phyloP scores from a whole-genome alignment of 164 flowering plant genomes.

The Piper longum region DNA sequence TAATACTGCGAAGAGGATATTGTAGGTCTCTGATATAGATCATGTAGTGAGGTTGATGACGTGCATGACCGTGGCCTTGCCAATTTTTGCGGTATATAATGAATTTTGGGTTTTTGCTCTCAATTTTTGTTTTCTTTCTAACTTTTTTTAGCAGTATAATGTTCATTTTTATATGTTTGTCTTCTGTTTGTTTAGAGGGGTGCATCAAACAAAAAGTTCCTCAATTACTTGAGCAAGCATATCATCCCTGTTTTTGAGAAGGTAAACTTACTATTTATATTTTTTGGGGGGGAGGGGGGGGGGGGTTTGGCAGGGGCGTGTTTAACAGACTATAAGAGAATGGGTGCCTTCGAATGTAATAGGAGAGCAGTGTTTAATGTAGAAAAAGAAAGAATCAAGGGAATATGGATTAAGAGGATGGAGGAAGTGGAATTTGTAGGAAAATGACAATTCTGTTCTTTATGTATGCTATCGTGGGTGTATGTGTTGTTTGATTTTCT shows the following conservation, averaged over 20 bases:
- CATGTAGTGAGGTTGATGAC: constrained; percentile 85
- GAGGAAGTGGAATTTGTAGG: no score
- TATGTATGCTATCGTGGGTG: neutral
- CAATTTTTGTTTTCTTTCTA: neutral
- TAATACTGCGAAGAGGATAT: neutral
- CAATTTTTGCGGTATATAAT: constrained; percentile 60
- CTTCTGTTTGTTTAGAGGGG: constrained; percentile 43
- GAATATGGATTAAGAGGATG: no score
- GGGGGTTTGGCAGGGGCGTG: no score
- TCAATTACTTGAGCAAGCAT: constrained; percentile 74
- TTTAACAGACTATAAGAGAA: no score
- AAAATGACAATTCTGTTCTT: no score
- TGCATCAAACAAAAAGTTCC: constrained; percentile 88
- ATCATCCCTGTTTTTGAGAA: constrained; percentile 75
- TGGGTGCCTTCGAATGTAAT: no score
- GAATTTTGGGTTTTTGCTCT: neutral
- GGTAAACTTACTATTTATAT: constrained; percentile 25
- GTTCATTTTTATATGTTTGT: neutral
- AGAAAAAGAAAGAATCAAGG: no score
- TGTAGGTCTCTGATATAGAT: constrained; percentile 80
- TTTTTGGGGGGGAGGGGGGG: no score
- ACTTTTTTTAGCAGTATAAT: neutral
- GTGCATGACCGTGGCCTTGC: constrained; percentile 81
- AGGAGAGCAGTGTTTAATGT: no score
- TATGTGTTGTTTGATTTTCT: neutral